Evolutionary conservation across 495 filamentous ascomycete genomes (phyloP), one percentile per base, ranked within the genome.

Genomic region (Neurospora tetraspora): DNA sequence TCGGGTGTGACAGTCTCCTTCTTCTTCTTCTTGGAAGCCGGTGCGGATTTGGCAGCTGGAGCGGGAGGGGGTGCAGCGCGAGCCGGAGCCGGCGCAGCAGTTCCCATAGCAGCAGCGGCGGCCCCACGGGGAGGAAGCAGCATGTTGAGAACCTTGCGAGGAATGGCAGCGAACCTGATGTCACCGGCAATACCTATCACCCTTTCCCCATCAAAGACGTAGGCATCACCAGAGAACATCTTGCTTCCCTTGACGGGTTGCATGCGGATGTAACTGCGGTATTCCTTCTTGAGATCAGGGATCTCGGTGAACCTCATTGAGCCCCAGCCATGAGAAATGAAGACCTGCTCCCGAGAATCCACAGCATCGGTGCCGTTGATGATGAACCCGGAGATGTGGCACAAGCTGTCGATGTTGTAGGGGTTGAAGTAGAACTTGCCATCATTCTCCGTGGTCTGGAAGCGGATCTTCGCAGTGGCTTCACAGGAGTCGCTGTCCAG

Each of bases 261-360:
- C 90, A 91, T 94, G 71, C 87, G 88, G 72, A 93, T 89, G 80
- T 94, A 92, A 6, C 88, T 89, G 68, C 86, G 85, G 75, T 94
- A 95, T 0, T 88, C 89, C 81, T 92, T 90, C 39, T 83, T 83
- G 0, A 86, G 82, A 27, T 84, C 81, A 20, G 94, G 85, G 42
- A 87, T 85, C 76, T 91, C 89, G 73, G 89, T 85, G 73, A 94
- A 89, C 18, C 89, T 85, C 83, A 94, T 87, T 0, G 87, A 90
- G 73, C 91, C 89, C 90, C 92, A 92, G n/a, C 92, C 91, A 76
- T 94, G 93, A 53, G 89, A 92, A 72, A 94, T 89, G 77, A 89
- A 95, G 39, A 93, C 90, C 61, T 89, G 83, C 71, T 91, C 88
- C 72, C 88, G 88, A 0, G 89, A 90, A 74, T 94, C 90, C 4